Conservation (phyloP, 495 filamentous ascomycete genomes). For the Lasiosphaeriaceae sp. region DNA sequence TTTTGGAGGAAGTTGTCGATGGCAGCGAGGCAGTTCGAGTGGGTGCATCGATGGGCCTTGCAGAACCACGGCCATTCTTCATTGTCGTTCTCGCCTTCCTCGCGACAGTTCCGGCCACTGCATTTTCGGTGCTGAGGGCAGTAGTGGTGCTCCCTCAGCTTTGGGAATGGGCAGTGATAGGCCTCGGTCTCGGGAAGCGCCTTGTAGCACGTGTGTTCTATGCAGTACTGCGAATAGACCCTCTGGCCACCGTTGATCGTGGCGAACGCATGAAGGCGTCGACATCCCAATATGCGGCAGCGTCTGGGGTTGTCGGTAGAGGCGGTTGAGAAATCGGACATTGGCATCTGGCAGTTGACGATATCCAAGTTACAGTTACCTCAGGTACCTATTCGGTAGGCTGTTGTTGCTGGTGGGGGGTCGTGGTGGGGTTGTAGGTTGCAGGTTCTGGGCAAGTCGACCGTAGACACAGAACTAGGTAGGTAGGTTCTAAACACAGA, state of each 20-base stretch:
- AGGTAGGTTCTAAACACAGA: too few relatives aligned
- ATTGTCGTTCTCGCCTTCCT: background rate
- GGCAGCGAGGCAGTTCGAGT: background rate
- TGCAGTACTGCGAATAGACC: background rate
- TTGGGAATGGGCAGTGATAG: background rate
- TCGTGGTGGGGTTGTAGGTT: background rate
- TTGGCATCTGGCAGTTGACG: background rate
- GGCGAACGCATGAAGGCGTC: background rate
- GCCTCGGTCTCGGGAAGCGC: background rate
- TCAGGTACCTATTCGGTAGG: too few relatives aligned
- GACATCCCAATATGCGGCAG: background rate
- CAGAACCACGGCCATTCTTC: background rate
- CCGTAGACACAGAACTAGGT: background rate
- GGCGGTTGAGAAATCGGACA: background rate
- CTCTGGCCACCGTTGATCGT: background rate
- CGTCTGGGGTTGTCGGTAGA: background rate
- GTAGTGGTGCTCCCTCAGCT: background rate
- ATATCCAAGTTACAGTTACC: too few relatives aligned
- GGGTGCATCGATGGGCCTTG: conserved; percentile 11
- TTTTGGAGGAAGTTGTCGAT: conserved; percentile 8
- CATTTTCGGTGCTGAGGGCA: background rate
- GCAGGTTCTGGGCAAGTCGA: background rate
- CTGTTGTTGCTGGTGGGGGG: background rate
- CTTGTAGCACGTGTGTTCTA: background rate
- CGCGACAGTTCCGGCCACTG: background rate